A percentile compares a stretch with the other conserved stretches of the same genome.
These are phyloP conservation scores for Verticillium albo-atrum DNA, from an alignment of 2,329 filamentous ascomycete genomes.

Conservation along the genomic window DNA sequence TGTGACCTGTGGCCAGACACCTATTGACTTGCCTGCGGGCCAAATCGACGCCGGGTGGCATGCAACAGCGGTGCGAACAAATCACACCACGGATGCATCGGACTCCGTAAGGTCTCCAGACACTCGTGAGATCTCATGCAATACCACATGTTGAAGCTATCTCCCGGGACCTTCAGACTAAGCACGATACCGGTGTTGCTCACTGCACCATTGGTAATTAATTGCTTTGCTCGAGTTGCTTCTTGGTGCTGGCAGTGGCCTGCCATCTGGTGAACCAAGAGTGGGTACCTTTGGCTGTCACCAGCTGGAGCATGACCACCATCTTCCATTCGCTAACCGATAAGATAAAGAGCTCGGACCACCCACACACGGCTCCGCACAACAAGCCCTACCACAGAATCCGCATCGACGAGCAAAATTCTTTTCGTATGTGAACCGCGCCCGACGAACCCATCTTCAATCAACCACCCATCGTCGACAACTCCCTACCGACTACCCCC, in stretches of 20 bases:
- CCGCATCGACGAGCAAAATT: conserved; percentile 31
- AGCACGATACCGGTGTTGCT: no score
- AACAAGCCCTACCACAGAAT: conserved; percentile 28
- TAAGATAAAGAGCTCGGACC: neutral
- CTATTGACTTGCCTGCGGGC: no score
- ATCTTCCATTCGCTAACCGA: neutral
- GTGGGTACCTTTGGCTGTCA: no score
- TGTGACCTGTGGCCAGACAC: neutral
- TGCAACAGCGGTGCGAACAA: neutral
- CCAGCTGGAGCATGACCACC: neutral
- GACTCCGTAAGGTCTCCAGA: neutral
- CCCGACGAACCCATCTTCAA: conserved; percentile 16
- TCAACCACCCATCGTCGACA: conserved; percentile 8
- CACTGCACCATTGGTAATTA: no score
- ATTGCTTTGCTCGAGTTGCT: no score
- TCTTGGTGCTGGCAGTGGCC: no score
- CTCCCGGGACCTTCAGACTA: no score
- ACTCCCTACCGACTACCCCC: conserved; percentile 16
- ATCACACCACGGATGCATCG: neutral
- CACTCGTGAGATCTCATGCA: neutral
- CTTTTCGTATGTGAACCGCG: conserved; percentile 16
- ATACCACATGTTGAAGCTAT: neutral
- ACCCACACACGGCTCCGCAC: neutral
- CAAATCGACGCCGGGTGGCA: neutral
- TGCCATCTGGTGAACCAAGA: neutral